Conservation (phyloP, 2,329 filamentous ascomycete species). For the Scedosporium apiospermum region DNA sequence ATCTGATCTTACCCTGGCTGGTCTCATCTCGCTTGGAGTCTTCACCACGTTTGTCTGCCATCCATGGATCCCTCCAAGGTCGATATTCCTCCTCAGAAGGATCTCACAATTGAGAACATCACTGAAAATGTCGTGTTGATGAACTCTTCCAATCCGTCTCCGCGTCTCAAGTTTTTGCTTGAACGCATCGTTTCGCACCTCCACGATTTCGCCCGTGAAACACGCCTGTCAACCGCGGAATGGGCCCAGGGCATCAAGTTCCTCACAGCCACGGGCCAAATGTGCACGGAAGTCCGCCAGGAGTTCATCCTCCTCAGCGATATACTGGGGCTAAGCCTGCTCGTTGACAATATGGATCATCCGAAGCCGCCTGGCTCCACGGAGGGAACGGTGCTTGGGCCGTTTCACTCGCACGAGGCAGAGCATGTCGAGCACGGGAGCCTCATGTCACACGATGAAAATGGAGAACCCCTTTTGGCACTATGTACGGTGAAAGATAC, state of each 20-base stretch:
- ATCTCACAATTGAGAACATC: constrained; percentile 65
- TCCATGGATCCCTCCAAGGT: too few species aligned
- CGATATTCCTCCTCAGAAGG: constrained; percentile 13
- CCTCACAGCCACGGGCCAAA: constrained; percentile 58
- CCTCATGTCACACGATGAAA: constrained; percentile 51
- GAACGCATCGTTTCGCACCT: constrained; percentile 62
- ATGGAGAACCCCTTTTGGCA: constrained; percentile 57
- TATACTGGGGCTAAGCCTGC: constrained; percentile 61
- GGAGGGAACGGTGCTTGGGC: constrained; percentile 66
- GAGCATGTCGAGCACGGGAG: constrained; percentile 39
- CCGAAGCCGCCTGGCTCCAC: constrained; percentile 59
- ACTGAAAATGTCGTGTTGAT: constrained; percentile 61
- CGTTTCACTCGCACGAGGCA: constrained; percentile 69
- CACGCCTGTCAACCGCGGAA: constrained; percentile 59
- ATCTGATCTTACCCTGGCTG: too few species aligned
- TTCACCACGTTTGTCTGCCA: too few species aligned
- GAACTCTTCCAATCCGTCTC: constrained; percentile 55
- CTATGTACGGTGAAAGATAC: constrained; percentile 58
- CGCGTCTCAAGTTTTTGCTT: constrained; percentile 57
- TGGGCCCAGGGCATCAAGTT: constrained; percentile 65
- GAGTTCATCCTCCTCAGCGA: constrained; percentile 73
- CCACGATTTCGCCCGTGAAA: constrained; percentile 70
- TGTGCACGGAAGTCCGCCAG: constrained; percentile 58
- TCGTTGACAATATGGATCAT: constrained; percentile 69
- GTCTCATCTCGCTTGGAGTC: too few species aligned